Evolutionary conservation across 2,329 filamentous ascomycete genomes (phyloP).

Genomic region (Dothidotthia symphoricarpi): DNA sequence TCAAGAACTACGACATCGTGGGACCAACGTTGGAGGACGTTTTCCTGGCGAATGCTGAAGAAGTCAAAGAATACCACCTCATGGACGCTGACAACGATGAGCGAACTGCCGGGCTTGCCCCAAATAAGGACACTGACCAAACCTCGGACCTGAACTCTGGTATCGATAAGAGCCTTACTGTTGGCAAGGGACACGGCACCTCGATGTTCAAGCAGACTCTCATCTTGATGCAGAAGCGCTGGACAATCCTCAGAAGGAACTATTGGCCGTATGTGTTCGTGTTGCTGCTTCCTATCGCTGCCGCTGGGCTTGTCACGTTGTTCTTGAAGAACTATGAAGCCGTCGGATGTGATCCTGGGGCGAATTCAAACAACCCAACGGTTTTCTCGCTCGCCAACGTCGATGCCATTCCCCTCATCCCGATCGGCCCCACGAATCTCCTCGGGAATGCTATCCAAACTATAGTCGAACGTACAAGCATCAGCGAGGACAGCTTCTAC

Average conservation of each 20-base stretch:
- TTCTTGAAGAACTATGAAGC: slow-evolving; percentile 63
- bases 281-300: slow-evolving; percentile 73
- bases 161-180: slow-evolving; percentile 38
- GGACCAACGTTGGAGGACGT: slow-evolving; percentile 92
- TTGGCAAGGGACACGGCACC: slow-evolving; percentile 68
- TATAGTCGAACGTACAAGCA: slow-evolving; percentile 29
- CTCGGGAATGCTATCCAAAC: slow-evolving; percentile 28
- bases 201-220: slow-evolving; percentile 67
- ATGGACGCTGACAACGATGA: slow-evolving; percentile 28
- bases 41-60: slow-evolving; percentile 81
- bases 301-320: slow-evolving; percentile 74
- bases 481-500: slow-evolving; percentile 41
- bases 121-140: slow-evolving; percentile 22
- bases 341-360: slow-evolving; percentile 48
- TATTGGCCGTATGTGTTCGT: slow-evolving; percentile 73
- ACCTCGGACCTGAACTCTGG: slow-evolving; percentile 33
- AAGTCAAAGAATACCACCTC: slow-evolving; percentile 59
- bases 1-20: slow-evolving; percentile 79
- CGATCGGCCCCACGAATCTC: slow-evolving; percentile 41
- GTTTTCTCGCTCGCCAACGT: slow-evolving; percentile 30
- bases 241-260: slow-evolving; percentile 74
- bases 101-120: slow-evolving; percentile 12
- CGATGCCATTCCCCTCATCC: slow-evolving; percentile 34
- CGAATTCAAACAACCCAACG: slow-evolving; percentile 32
- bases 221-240: slow-evolving; percentile 75